phyloP scores from a whole-genome alignment of 2,329 filamentous ascomycete species.

The Aschersonia sp. region DNA sequence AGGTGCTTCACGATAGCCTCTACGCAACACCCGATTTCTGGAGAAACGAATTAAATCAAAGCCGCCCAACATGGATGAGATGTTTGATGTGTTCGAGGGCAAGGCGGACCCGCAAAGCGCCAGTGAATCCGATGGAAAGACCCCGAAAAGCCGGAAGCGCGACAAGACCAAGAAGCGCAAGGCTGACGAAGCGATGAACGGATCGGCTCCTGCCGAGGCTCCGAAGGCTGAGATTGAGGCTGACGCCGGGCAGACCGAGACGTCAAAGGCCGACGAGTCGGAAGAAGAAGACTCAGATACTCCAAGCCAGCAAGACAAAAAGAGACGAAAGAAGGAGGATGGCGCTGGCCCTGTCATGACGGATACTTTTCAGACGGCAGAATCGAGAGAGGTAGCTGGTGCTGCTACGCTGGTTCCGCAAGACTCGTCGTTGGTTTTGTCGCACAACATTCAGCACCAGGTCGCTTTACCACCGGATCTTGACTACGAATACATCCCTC shows the following conservation, averaged over 20 bases:
- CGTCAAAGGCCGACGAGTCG: conserved; percentile 20
- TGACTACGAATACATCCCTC: conserved; percentile 88
- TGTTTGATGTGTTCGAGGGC: conserved; percentile 73
- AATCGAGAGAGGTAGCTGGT: conserved; percentile 78
- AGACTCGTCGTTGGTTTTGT: conserved; percentile 65
- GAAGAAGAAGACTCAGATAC: conserved; percentile 24
- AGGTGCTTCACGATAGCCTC: neutral
- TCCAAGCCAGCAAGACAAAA: conserved; percentile 42
- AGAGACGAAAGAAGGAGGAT: conserved; percentile 48
- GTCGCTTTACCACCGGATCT: conserved; percentile 87
- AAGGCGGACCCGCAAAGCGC: conserved; percentile 24
- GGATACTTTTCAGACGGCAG: conserved; percentile 87
- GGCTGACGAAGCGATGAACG: conserved; percentile 65
- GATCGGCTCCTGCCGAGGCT: conserved; percentile 10
- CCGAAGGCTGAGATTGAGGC: conserved; percentile 10
- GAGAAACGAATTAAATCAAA: neutral
- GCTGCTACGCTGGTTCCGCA: conserved; percentile 53
- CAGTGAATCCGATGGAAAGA: conserved; percentile 27
- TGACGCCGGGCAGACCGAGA: conserved; percentile 26
- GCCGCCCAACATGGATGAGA: conserved; percentile 48
- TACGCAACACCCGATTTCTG: neutral
- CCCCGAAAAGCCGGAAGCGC: conserved; percentile 35
- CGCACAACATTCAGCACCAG: conserved; percentile 97
- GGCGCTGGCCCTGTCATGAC: conserved; percentile 65
- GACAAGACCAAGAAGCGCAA: conserved; percentile 74